These are phyloP conservation scores for Pseudozyma thailandica DNA, from an alignment of 1,284 basidiomycete species.

Conservation along the genomic window DNA sequence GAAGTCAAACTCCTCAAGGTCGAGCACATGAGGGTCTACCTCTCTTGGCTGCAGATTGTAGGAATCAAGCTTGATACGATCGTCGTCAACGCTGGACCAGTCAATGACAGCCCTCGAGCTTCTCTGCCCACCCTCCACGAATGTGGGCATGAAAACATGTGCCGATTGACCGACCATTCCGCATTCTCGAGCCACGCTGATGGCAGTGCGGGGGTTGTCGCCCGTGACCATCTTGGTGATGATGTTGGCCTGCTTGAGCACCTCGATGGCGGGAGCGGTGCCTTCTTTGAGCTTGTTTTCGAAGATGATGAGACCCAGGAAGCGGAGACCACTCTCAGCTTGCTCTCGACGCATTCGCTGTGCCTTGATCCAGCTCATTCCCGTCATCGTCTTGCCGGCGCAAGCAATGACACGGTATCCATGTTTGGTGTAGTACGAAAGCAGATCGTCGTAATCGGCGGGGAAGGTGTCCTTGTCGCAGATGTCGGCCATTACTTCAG, in stretches of 20 bases:
- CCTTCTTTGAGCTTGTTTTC: slow-evolving; percentile 98
- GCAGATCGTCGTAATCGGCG: slow-evolving; percentile 92
- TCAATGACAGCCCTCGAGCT: slow-evolving; percentile 78
- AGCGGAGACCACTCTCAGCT: slow-evolving; percentile 88
- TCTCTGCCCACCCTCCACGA: slow-evolving; percentile 76
- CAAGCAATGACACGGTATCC: slow-evolving; percentile 98
- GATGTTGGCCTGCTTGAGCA: slow-evolving; percentile 86
- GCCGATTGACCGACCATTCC: slow-evolving; percentile 86
- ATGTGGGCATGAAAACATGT: slow-evolving; percentile 89
- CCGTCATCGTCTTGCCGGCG: slow-evolving; percentile 93
- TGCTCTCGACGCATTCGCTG: slow-evolving; percentile 96
- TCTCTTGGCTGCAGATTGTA: slow-evolving; percentile 75
- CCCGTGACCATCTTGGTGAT: slow-evolving; percentile 98
- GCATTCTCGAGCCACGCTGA: slow-evolving; percentile 96
- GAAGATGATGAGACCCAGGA: slow-evolving; percentile 96
- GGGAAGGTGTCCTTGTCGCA: slow-evolving; percentile 73
- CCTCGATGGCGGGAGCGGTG: slow-evolving; percentile 89
- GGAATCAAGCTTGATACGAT: slow-evolving; percentile 85
- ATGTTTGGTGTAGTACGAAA: slow-evolving; percentile 96
- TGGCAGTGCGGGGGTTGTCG: slow-evolving; percentile 95
- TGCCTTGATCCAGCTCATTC: slow-evolving; percentile 95
- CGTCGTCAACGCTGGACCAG: slow-evolving; percentile 94
- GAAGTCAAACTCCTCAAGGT: slow-evolving; percentile 62
- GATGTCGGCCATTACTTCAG: slow-evolving; percentile 96
- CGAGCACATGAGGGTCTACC: slow-evolving; percentile 59